Conservation (phyloP, 441 rosid species). For the Gossypium gossypioides region DNA sequence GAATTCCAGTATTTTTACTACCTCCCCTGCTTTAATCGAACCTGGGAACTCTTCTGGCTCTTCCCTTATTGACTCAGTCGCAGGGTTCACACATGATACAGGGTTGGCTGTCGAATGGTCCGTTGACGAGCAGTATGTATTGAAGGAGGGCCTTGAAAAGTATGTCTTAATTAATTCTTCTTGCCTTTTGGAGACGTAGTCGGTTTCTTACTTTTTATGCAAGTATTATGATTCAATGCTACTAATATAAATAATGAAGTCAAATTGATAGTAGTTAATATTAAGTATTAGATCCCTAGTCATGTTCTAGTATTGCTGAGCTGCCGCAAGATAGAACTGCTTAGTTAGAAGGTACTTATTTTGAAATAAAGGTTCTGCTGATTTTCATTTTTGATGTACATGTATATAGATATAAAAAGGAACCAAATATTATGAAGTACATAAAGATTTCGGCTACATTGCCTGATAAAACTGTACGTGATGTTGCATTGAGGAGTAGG, state of each 20-base stretch:
- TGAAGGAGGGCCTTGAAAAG: slow-evolving; percentile 72
- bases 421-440: slow-evolving; percentile 75
- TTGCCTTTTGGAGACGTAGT: neutral
- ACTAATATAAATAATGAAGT: neutral
- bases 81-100: slow-evolving; percentile 51
- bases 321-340: neutral
- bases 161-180: slow-evolving; percentile 22
- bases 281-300: neutral
- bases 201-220: neutral
- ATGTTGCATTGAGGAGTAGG: slow-evolving; percentile 94
- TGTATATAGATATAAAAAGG: slow-evolving; percentile 46
- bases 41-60: slow-evolving; percentile 40
- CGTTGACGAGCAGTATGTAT: slow-evolving; percentile 55
- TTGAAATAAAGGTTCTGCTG: neutral
- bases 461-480: slow-evolving; percentile 86
- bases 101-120: slow-evolving; percentile 87
- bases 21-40: slow-evolving; percentile 35
- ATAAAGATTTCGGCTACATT: slow-evolving; percentile 79
- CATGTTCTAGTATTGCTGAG: neutral
- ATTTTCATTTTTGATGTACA: neutral
- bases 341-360: neutral
- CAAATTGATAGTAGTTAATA: neutral
- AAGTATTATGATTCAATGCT: neutral
- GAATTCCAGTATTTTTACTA: slow-evolving; percentile 30
- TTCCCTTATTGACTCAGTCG: slow-evolving; percentile 38